These are phyloP conservation scores for Saccharomyces pastorianus DNA, from an alignment of 1,139 yeast genomes.

Conservation along the genomic window DNA sequence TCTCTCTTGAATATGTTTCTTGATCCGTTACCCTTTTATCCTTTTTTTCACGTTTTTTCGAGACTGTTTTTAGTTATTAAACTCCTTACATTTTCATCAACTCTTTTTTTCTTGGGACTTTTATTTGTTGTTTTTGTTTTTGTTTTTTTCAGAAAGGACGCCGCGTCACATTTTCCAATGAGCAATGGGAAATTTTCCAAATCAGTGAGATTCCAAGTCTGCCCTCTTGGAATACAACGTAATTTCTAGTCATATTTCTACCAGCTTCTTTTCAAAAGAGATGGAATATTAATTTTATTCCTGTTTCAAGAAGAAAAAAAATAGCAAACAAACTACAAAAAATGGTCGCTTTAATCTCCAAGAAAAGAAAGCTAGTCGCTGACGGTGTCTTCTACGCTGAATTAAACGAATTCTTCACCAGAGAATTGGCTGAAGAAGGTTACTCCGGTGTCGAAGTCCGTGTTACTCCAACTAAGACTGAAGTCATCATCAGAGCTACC, in stretches of 20 bases:
- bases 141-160: background rate
- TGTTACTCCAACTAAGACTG: slow-evolving; percentile 96
- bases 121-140: background rate
- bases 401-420: slow-evolving; percentile 99
- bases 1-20: no score
- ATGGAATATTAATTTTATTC: background rate
- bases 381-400: slow-evolving; percentile 99
- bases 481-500: slow-evolving; percentile 97
- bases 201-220: background rate
- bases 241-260: no score
- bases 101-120: no score
- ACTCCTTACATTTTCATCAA: no score
- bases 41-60: no score
- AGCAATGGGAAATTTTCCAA: background rate
- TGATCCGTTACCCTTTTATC: no score
- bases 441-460: slow-evolving; percentile 99
- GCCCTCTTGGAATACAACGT: background rate
- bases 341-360: slow-evolving; percentile 65
- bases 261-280: no score
- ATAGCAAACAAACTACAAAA: slow-evolving; percentile 15
- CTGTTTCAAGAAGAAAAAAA: background rate
- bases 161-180: background rate
- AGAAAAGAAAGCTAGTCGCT: slow-evolving; percentile 90
- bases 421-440: slow-evolving; percentile 99
- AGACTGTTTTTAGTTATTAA: background rate